Base-by-base conservation (phyloP, 192 early-diverging fungal genomes). In the Pilaira anomala region DNA sequence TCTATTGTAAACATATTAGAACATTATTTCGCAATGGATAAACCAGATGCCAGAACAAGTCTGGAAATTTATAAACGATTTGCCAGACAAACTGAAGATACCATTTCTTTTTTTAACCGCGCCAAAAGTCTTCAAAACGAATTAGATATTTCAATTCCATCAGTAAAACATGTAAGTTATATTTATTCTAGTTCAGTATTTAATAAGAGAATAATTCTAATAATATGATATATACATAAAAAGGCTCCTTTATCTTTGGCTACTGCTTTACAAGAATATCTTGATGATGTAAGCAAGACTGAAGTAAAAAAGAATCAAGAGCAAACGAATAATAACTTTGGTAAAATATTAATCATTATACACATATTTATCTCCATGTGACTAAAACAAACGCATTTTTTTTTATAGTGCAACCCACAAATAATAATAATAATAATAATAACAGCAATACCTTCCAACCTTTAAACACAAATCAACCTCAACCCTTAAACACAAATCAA, bases 1-100 rank as follows among this genome's bases (percentile, higher is more conserved):
- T 87, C 85, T 13, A 85, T 92, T 19, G 90, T 93, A 42, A 82
- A 84, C 59, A 86, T 92, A 45, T 69, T 93, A 85, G 87, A 86
- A 48, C 72, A 82, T 54, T 93, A 87, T 69, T 88, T 92, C 77
- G 85, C 86, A 45, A 88, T 93, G 89, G 62, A 71, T 41, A 84
- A 81, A 53, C 21, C 76, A 9, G 83, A 93, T 58, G 90, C 90
- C 7, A 66, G 71, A 53, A 74, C 80, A 41, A 79, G 87, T 12
- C 66, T 93, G 44, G 75, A 83, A 48, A 87, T 92, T 49, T 93
- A 93, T 75, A 91, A 91, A 62, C 78, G 63, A 18, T 93, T 91
- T 72, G 87, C 86, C 8, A 77, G 77, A 26, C 91, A 93, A 57
- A 89, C 90, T 0, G 82, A 80, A 60, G 82, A 78, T 45, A 80